phyloP scores from a whole-genome alignment of 2,329 filamentous ascomycete species.

The Curvularia lunata region DNA sequence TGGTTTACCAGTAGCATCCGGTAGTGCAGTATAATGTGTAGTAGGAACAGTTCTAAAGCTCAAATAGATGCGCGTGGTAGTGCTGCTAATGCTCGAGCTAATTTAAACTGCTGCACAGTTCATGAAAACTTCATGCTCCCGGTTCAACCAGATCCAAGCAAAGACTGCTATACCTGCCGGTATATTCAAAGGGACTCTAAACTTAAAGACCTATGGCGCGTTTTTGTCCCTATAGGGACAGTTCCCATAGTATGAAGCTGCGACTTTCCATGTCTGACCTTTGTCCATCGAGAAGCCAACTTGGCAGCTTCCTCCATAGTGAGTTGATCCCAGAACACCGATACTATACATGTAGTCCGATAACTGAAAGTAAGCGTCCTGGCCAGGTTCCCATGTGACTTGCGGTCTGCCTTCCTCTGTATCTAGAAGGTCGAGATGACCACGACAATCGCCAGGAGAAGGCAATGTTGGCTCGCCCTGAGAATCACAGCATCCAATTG shows the following conservation, averaged over 20 bases:
- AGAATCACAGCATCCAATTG: constrained; percentile 52
- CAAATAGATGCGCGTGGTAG: constrained; percentile 7
- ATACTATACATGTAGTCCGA: constrained; percentile 18
- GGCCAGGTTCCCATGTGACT: constrained; percentile 51
- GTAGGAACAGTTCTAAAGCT: constrained; percentile 1
- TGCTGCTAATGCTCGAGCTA: constrained; percentile 15
- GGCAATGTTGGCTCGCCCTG: constrained; percentile 21
- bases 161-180: constrained; percentile 49
- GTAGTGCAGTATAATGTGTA: constrained; percentile 5
- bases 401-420: constrained; percentile 48
- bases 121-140: constrained; percentile 55
- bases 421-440: constrained; percentile 50
- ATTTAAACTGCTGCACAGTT: constrained; percentile 54
- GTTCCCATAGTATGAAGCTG: constrained; percentile 53
- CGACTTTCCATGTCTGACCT: constrained; percentile 52
- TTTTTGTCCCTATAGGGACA: constrained; percentile 51
- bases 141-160: constrained; percentile 56
- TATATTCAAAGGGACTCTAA: constrained; percentile 52
- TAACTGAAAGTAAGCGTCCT: constrained; percentile 44
- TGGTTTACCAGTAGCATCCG: neutral
- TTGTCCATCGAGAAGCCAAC: constrained; percentile 51
- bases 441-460: constrained; percentile 46
- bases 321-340: constrained; percentile 38
- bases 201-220: constrained; percentile 49
- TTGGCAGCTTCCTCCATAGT: constrained; percentile 51